phyloP scores from a whole-genome alignment of 2,329 filamentous ascomycete species.

The Penicillium vulpinum region DNA sequence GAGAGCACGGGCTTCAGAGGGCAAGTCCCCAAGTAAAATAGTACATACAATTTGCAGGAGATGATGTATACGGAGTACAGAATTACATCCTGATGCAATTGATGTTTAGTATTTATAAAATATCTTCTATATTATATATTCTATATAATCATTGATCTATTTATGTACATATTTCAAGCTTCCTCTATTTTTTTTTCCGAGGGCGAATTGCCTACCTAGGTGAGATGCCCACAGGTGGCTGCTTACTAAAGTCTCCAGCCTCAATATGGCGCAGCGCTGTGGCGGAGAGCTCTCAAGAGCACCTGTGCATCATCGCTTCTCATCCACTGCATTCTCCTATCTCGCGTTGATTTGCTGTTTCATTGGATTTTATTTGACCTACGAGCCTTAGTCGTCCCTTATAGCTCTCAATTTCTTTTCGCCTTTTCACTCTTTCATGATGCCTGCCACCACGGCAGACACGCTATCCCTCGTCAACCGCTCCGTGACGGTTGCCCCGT shows the following conservation, averaged over 20 bases:
- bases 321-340: slow-evolving; percentile 7
- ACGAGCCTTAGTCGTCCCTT: slow-evolving; percentile 2
- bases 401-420: slow-evolving; percentile 1
- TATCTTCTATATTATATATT: neutral
- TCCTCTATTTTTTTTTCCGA: neutral
- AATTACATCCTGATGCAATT: neutral
- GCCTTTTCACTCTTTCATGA: slow-evolving; percentile 48
- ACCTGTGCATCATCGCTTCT: slow-evolving; percentile 21
- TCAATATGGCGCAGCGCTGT: slow-evolving; percentile 17
- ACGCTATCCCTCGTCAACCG: slow-evolving; percentile 91
- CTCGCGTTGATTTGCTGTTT: slow-evolving; percentile 6
- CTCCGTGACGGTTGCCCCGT: slow-evolving; percentile 93
- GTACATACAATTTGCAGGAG: neutral
- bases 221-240: neutral
- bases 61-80: neutral
- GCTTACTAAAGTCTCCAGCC: slow-evolving; percentile 21
- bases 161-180: neutral
- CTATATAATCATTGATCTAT: too few species aligned
- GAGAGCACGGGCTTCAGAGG: slow-evolving; percentile 16
- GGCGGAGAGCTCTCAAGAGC: slow-evolving; percentile 23
- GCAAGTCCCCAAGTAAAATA: too few species aligned
- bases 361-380: slow-evolving; percentile 3
- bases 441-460: slow-evolving; percentile 96
- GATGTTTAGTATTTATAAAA: neutral
- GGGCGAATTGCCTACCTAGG: neutral